These are phyloP conservation scores for Aspergillus costaricaensis DNA, from an alignment of 2,329 filamentous ascomycete genomes.

Conservation along the genomic window DNA sequence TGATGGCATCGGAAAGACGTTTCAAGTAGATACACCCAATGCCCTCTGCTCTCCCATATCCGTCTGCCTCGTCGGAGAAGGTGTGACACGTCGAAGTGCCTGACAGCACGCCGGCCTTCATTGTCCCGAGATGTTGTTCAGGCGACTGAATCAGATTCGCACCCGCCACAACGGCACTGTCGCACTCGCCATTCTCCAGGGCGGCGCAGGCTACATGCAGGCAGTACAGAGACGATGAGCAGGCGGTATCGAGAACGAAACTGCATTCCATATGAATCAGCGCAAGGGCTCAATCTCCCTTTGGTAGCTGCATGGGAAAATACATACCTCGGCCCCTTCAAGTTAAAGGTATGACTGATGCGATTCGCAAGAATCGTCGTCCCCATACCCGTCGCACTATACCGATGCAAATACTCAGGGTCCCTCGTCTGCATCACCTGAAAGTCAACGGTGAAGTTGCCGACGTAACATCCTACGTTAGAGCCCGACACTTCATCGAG, in stretches of 20 bases:
- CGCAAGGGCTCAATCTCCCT: too few relatives aligned
- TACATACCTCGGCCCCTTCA: constrained; percentile 31
- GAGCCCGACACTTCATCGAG: constrained; percentile 19
- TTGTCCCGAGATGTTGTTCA: constrained; percentile 23
- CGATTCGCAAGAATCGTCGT: constrained; percentile 20
- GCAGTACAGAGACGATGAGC: constrained; percentile 41
- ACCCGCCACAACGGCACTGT: constrained; percentile 23
- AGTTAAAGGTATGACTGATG: constrained; percentile 40
- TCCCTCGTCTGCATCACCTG: constrained; percentile 19
- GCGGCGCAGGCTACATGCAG: constrained; percentile 41
- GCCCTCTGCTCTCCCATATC: constrained; percentile 10
- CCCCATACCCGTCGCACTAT: constrained; percentile 18
- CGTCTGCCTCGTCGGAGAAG: constrained; percentile 2
- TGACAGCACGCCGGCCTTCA: constrained; percentile 36
- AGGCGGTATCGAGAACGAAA: constrained; percentile 36
- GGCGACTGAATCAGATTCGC: constrained; percentile 24
- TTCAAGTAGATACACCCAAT: constrained; percentile 5
- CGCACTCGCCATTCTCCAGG: constrained; percentile 21
- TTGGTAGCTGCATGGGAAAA: too few relatives aligned
- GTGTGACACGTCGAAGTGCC: constrained; percentile 25
- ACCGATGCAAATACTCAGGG: constrained; percentile 3
- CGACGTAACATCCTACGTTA: constrained; percentile 19
- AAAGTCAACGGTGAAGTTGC: constrained; percentile 22
- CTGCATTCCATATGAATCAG: neutral
- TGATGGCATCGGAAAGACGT: neutral